These are phyloP conservation scores for Sphaerostilbella broomeana DNA, from an alignment of 2,329 filamentous ascomycete genomes.

Conservation along the genomic window DNA sequence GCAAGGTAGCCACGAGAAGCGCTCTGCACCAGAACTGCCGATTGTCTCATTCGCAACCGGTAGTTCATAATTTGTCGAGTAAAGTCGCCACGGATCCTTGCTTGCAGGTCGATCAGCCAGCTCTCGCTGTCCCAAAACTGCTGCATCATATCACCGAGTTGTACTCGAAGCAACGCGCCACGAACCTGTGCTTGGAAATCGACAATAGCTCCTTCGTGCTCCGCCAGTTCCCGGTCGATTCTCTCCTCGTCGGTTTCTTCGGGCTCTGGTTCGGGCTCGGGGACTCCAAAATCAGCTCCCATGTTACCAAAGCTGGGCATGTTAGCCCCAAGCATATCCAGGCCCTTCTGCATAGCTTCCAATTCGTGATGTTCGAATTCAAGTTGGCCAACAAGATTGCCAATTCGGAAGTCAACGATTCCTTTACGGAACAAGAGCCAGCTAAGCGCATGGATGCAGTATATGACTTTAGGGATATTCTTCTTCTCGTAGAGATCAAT, in stretches of 20 bases:
- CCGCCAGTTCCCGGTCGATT: constrained; percentile 71
- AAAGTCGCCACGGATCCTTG: constrained; percentile 81
- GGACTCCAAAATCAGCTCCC: constrained; percentile 85
- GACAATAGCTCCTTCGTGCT: constrained; percentile 63
- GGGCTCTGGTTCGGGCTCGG: constrained; percentile 66
- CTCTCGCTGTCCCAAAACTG: constrained; percentile 81
- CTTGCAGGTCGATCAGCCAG: constrained; percentile 72
- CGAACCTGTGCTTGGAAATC: constrained; percentile 85
- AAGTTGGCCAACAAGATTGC: constrained; percentile 90
- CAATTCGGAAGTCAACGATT: constrained; percentile 91
- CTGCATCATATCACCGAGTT: constrained; percentile 78
- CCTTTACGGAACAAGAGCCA: constrained; percentile 96
- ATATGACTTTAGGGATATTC: constrained; percentile 98
- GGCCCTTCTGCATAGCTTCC: constrained; percentile 91
- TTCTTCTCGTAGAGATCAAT: constrained; percentile 99
- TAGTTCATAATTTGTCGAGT: constrained; percentile 77
- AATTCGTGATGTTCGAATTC: constrained; percentile 97
- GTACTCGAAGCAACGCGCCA: constrained; percentile 71
- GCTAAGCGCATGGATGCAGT: constrained; percentile 94
- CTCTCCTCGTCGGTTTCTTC: constrained; percentile 88
- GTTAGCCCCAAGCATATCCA: constrained; percentile 88
- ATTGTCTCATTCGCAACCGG: constrained; percentile 72
- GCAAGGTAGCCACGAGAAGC: constrained; percentile 68
- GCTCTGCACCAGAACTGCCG: constrained; percentile 75
- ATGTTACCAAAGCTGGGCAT: constrained; percentile 99